Conservation (phyloP, 441 rosid genomes). For the Eruca vesicaria region DNA sequence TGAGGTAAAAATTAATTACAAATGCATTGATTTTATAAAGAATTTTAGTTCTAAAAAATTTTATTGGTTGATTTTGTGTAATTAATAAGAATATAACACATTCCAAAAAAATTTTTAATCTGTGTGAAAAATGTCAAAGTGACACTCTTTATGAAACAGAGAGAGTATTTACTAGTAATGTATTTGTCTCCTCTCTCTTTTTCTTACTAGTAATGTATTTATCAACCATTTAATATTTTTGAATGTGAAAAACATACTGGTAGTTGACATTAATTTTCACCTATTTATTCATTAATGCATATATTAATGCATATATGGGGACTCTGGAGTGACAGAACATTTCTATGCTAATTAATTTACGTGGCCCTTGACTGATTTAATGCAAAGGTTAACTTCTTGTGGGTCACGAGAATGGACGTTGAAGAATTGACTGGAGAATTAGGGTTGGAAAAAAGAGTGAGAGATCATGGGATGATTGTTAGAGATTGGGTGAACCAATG, state of each 20-base stretch:
- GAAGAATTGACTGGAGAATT: conserved; percentile 26
- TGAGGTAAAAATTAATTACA: too few species aligned
- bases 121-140: too few species aligned
- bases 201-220: not conserved
- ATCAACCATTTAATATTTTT: not conserved
- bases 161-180: too few species aligned
- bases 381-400: conserved; percentile 45
- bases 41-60: too few species aligned
- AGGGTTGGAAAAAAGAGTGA: conserved; percentile 45
- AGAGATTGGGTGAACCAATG: conserved; percentile 70
- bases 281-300: not conserved
- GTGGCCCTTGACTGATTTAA: not conserved
- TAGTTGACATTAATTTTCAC: not conserved
- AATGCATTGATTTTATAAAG: too few species aligned
- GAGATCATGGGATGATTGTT: conserved; percentile 49
- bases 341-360: not conserved
- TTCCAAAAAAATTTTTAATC: too few species aligned
- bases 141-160: too few species aligned
- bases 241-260: not conserved
- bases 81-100: too few species aligned
- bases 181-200: too few species aligned
- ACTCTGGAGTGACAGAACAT: not conserved
- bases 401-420: conserved; percentile 49
- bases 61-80: too few species aligned
- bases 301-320: not conserved